Evolutionary conservation across 2,329 filamentous ascomycete genomes (phyloP).

Genomic region (Aspergillus sp.): DNA sequence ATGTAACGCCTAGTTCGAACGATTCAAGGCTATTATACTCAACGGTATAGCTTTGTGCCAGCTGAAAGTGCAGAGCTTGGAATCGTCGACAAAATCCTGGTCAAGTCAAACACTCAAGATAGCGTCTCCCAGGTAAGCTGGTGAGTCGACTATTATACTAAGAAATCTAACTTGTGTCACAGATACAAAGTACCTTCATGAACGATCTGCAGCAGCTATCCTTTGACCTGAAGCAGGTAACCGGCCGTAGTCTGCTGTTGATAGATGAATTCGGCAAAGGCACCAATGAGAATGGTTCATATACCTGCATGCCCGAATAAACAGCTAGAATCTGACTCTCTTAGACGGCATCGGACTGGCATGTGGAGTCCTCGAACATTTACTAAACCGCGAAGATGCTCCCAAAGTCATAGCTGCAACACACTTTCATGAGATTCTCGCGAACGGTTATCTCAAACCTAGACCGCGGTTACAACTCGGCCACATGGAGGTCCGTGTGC

Average conservation of each 20-base stretch:
- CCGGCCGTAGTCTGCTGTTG: constrained; percentile 75
- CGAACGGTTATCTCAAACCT: constrained; percentile 54
- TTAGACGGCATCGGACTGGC: constrained; percentile 65
- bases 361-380: constrained; percentile 61
- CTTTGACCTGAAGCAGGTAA: constrained; percentile 72
- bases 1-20: constrained; percentile 7
- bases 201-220: constrained; percentile 87
- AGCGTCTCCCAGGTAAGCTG: constrained; percentile 58
- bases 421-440: constrained; percentile 62
- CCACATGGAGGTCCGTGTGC: constrained; percentile 59
- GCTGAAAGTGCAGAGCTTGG: constrained; percentile 75
- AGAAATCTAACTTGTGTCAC: not conserved
- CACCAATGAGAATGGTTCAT: constrained; percentile 58
- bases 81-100: constrained; percentile 88
- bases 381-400: constrained; percentile 51
- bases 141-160: not conserved
- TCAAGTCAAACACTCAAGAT: constrained; percentile 75
- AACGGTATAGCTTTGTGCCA: constrained; percentile 71
- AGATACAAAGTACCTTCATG: constrained; percentile 68
- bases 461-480: constrained; percentile 54
- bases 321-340: not conserved
- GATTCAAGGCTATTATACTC: constrained; percentile 5
- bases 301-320: not conserved
- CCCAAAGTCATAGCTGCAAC: constrained; percentile 65
- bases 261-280: constrained; percentile 88